Percentiles rank a stretch among this genome's conserved stretches.
phyloP scores from a whole-genome alignment of 129 eudicot genomes.

The Oenanthe sinensis region DNA sequence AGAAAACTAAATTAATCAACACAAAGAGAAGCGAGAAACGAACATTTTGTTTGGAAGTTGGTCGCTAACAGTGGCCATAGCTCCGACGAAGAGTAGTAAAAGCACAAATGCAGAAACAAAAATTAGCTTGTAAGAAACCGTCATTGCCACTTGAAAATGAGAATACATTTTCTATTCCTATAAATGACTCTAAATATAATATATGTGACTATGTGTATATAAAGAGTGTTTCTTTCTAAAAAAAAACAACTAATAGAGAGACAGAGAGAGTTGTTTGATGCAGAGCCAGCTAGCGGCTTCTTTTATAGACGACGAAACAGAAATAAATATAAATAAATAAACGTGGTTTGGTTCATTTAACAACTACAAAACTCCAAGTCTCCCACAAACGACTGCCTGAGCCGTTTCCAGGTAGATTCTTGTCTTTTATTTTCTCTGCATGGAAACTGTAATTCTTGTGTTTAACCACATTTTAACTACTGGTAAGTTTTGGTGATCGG shows the following conservation, averaged over 20 bases:
- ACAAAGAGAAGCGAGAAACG: neutral
- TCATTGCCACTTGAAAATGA: slow-evolving; percentile 18
- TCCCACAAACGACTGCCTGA: slow-evolving; percentile 7
- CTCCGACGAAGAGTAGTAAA: slow-evolving; percentile 25
- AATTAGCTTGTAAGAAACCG: slow-evolving; percentile 8
- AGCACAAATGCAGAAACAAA: slow-evolving; percentile 26
- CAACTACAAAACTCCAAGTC: neutral
- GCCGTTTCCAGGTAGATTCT: neutral
- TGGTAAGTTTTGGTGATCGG: neutral
- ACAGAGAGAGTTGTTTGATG: neutral
- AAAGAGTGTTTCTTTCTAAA: neutral
- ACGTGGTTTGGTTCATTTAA: neutral
- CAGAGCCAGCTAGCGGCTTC: slow-evolving; percentile 35
- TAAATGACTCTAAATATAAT: neutral
- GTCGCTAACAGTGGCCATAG: slow-evolving; percentile 14
- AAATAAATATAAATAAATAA: too few species aligned
- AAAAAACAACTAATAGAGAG: neutral
- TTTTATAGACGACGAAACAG: slow-evolving; percentile 35
- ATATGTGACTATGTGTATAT: neutral
- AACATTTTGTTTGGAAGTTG: too few species aligned
- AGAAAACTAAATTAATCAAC: too few species aligned
- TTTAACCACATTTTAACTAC: neutral
- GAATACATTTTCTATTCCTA: neutral
- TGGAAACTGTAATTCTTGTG: neutral
- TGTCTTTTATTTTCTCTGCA: neutral